Evolutionary conservation across 2,329 filamentous ascomycete species (phyloP).

Genomic region (Phoma herbarum): DNA sequence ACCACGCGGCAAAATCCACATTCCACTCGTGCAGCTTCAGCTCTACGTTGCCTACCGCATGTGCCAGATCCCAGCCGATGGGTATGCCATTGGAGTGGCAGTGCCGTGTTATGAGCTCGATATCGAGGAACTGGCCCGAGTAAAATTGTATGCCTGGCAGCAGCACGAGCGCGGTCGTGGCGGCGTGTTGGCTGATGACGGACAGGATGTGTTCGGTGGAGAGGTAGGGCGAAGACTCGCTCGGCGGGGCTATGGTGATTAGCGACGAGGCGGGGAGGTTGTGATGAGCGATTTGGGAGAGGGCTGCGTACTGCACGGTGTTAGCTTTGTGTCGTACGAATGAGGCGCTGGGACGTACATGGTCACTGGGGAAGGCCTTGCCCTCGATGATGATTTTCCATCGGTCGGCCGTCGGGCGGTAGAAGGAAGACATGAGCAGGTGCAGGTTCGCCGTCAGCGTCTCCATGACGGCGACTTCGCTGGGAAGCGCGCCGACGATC

Average conservation of each 20-base stretch:
- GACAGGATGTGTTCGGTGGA: conserved; percentile 75
- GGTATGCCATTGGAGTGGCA: conserved; percentile 75
- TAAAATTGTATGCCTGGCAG: conserved; percentile 93
- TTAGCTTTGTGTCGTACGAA: background rate
- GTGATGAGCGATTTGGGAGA: conserved; percentile 79
- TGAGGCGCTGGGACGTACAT: conserved; percentile 57
- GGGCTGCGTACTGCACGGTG: conserved; percentile 73
- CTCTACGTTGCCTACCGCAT: conserved; percentile 85
- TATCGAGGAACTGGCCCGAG: conserved; percentile 88
- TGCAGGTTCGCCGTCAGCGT: conserved; percentile 85
- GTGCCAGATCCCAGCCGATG: conserved; percentile 88
- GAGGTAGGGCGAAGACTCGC: conserved; percentile 63
- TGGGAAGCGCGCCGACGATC: conserved; percentile 75
- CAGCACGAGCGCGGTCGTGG: conserved; percentile 76
- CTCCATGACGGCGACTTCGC: conserved; percentile 88
- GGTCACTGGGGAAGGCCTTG: conserved; percentile 89
- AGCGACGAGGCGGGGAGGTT: conserved; percentile 73
- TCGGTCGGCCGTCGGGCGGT: conserved; percentile 69
- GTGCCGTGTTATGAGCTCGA: conserved; percentile 78
- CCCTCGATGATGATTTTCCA: conserved; percentile 90
- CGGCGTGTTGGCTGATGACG: conserved; percentile 77
- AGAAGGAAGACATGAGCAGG: conserved; percentile 84
- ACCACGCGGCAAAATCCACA: conserved; percentile 92
- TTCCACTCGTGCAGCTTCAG: conserved; percentile 85
- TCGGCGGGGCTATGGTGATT: conserved; percentile 73